Percentiles rank a stretch among this genome's conserved stretches.
Conservation (phyloP, 2,329 filamentous ascomycete genomes). For the Scytalidium sp. region DNA sequence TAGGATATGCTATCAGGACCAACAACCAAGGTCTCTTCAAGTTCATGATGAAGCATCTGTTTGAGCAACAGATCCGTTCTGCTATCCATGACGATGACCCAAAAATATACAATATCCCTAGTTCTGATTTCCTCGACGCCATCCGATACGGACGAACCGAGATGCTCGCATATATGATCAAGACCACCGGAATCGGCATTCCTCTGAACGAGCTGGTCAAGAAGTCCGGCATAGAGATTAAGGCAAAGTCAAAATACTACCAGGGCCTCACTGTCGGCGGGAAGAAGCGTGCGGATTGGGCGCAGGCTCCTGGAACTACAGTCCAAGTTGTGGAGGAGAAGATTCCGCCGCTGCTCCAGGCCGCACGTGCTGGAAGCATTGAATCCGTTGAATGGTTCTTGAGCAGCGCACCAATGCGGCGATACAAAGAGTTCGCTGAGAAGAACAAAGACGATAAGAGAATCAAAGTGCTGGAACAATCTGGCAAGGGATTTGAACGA, state of each 20-base stretch:
- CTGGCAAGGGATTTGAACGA: slow-evolving; percentile 60
- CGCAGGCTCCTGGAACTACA: slow-evolving; percentile 57
- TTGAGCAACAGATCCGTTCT: slow-evolving; percentile 19
- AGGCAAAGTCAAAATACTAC: slow-evolving; percentile 68
- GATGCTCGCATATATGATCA: slow-evolving; percentile 63
- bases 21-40: slow-evolving; percentile 23
- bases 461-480: slow-evolving; percentile 58
- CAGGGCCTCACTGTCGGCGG: slow-evolving; percentile 75
- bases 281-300: slow-evolving; percentile 74
- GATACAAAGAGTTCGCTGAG: slow-evolving; percentile 68
- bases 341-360: slow-evolving; percentile 58
- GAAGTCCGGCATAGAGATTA: slow-evolving; percentile 59
- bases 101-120: slow-evolving; percentile 25
- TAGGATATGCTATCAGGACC: slow-evolving; percentile 17
- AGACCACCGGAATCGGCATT: slow-evolving; percentile 63
- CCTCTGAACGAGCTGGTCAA: slow-evolving; percentile 65
- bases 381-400: slow-evolving; percentile 75
- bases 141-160: slow-evolving; percentile 48
- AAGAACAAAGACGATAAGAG: slow-evolving; percentile 57
- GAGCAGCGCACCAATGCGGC: slow-evolving; percentile 63
- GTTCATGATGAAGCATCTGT: slow-evolving; percentile 22
- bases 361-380: slow-evolving; percentile 55
- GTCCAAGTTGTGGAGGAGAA: slow-evolving; percentile 38
- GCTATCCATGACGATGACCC: slow-evolving; percentile 18
- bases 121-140: slow-evolving; percentile 39